Conservation (phyloP, 1,284 basidiomycete genomes). For the Fomes fomentarius region DNA sequence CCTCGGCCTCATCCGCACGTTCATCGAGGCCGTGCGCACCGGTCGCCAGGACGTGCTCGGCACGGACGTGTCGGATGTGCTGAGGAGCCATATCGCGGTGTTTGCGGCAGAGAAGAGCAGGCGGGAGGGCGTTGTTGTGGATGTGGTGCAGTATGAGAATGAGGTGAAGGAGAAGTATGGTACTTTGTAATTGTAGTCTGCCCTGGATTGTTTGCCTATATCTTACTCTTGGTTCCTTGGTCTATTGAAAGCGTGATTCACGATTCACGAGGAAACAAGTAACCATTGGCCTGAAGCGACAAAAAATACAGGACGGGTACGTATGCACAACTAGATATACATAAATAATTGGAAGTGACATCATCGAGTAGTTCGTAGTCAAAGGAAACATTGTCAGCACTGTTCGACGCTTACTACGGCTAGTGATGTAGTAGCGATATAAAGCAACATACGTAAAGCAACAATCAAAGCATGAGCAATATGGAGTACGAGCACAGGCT, state of each 20-base stretch:
- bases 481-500: not conserved
- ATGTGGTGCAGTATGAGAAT: constrained; percentile 64
- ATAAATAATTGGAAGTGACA: constrained; percentile 15
- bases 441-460: too few species aligned
- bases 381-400: constrained; percentile 7
- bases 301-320: constrained; percentile 7
- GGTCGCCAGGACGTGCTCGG: constrained; percentile 66
- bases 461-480: constrained; percentile 52
- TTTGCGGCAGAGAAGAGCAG: constrained; percentile 85
- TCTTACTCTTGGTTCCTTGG: not conserved
- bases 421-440: not conserved
- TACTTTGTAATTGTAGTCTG: constrained; percentile 1
- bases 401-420: constrained; percentile 12
- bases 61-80: constrained; percentile 67
- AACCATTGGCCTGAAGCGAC: not conserved
- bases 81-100: constrained; percentile 80
- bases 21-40: constrained; percentile 71
- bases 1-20: constrained; percentile 67
- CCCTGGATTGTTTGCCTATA: not conserved
- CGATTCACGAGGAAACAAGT: not conserved
- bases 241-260: too few species aligned
- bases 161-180: constrained; percentile 41
- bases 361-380: constrained; percentile 3
- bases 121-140: constrained; percentile 64
- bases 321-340: constrained; percentile 23